Conservation (phyloP, 1,284 basidiomycete genomes). For the Puccinia triticina region DNA sequence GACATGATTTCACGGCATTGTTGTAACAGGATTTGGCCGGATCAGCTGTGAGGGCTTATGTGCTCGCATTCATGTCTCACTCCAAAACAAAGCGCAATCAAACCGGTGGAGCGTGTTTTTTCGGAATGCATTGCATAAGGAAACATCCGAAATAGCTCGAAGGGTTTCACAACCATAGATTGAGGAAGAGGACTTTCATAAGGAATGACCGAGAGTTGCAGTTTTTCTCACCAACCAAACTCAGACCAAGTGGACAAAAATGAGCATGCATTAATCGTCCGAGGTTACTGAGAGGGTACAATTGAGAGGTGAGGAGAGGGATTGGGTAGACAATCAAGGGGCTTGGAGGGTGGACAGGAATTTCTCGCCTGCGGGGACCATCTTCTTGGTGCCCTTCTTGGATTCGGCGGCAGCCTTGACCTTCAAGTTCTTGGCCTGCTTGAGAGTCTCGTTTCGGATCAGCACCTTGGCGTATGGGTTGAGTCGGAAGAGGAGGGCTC, state of each 20-base stretch:
- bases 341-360: constrained; percentile 44
- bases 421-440: constrained; percentile 36
- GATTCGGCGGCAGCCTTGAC: constrained; percentile 19
- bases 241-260: neutral
- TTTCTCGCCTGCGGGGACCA: constrained; percentile 46
- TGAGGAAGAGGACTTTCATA: neutral
- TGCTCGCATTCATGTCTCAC: too few relatives aligned
- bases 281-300: neutral
- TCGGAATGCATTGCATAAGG: constrained; percentile 9
- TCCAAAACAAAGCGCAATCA: too few relatives aligned
- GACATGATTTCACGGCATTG: too few relatives aligned
- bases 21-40: too few relatives aligned
- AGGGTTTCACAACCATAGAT: neutral
- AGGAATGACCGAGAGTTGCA: neutral
- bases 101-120: too few relatives aligned
- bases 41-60: too few relatives aligned
- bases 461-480: constrained; percentile 90
- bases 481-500: constrained; percentile 93
- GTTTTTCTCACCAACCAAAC: neutral
- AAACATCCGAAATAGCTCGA: neutral
- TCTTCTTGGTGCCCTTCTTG: constrained; percentile 44
- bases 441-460: constrained; percentile 39
- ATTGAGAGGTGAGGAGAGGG: neutral
- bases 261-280: neutral
- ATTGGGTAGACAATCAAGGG: constrained; percentile 24